These are phyloP conservation scores for Alternaria novae-zelandiae DNA, from an alignment of 2,329 filamentous ascomycete genomes.

Conservation along the genomic window DNA sequence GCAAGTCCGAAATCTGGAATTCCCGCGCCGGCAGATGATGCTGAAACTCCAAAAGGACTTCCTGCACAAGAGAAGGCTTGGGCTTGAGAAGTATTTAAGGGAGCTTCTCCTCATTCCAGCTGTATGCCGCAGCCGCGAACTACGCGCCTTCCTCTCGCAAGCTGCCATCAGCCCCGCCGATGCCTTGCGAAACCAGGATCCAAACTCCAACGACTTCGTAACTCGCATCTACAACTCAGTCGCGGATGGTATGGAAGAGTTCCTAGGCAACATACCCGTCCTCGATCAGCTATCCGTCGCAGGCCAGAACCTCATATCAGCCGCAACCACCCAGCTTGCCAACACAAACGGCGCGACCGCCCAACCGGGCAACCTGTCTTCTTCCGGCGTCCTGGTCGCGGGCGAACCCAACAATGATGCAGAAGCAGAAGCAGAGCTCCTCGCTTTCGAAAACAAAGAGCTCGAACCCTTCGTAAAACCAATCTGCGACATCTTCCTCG, in stretches of 20 bases:
- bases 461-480: slow-evolving; percentile 96
- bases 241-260: slow-evolving; percentile 97
- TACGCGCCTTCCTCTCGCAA: slow-evolving; percentile 89
- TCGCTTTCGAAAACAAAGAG: slow-evolving; percentile 82
- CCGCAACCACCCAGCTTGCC: slow-evolving; percentile 64
- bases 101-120: slow-evolving; percentile 86
- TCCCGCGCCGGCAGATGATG: slow-evolving; percentile 88
- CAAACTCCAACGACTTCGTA: slow-evolving; percentile 78
- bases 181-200: slow-evolving; percentile 63
- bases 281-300: slow-evolving; percentile 92
- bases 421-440: slow-evolving; percentile 92
- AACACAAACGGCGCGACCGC: slow-evolving; percentile 34
- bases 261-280: slow-evolving; percentile 93
- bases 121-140: slow-evolving; percentile 89
- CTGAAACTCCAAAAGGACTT: slow-evolving; percentile 98
- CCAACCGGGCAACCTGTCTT: slow-evolving; percentile 17
- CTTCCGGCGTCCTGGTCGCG: slow-evolving; percentile 47
- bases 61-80: slow-evolving; percentile 82
- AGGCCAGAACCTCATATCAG: slow-evolving; percentile 87
- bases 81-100: slow-evolving; percentile 81
- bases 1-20: slow-evolving; percentile 87
- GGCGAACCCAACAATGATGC: slow-evolving; percentile 59
- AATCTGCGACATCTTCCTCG: slow-evolving; percentile 96
- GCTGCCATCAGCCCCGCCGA: slow-evolving; percentile 76
- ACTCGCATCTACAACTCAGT: slow-evolving; percentile 95